Evolutionary conservation across 2,329 filamentous ascomycete species (phyloP).

Genomic region (Talaromyces sp.): DNA sequence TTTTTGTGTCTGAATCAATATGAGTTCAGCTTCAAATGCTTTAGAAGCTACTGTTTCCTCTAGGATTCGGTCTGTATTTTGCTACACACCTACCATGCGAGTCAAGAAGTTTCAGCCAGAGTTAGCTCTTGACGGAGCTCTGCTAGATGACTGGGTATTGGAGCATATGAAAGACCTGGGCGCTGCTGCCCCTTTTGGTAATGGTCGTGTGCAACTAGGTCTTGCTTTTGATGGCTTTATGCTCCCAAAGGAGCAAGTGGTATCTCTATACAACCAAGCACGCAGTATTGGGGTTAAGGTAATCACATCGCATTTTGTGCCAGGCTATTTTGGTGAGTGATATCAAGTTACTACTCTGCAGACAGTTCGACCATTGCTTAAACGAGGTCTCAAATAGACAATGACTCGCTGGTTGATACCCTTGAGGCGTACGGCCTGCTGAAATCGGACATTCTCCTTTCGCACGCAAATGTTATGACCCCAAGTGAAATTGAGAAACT

Average conservation of each 20-base stretch:
- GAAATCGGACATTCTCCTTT: background rate
- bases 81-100: background rate
- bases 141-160: conserved; percentile 6
- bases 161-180: background rate
- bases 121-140: background rate
- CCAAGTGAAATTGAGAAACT: background rate
- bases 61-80: background rate
- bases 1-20: background rate
- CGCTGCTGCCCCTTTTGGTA: background rate
- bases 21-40: conserved; percentile 7
- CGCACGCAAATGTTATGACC: background rate
- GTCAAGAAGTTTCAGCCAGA: background rate
- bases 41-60: background rate
- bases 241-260: conserved; percentile 1
- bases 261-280: background rate
- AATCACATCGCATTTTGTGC: conserved; percentile 7
- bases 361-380: background rate
- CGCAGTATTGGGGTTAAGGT: background rate
- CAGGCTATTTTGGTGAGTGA: background rate
- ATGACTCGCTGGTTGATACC: background rate
- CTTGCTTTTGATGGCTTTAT: background rate
- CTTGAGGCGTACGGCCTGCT: conserved; percentile 9
- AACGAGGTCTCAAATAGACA: background rate
- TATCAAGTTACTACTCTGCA: background rate
- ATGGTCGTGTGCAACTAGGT: background rate